These are phyloP conservation scores for Stenocarpella maydis DNA, from an alignment of 2,329 filamentous ascomycete genomes.

Conservation along the genomic window DNA sequence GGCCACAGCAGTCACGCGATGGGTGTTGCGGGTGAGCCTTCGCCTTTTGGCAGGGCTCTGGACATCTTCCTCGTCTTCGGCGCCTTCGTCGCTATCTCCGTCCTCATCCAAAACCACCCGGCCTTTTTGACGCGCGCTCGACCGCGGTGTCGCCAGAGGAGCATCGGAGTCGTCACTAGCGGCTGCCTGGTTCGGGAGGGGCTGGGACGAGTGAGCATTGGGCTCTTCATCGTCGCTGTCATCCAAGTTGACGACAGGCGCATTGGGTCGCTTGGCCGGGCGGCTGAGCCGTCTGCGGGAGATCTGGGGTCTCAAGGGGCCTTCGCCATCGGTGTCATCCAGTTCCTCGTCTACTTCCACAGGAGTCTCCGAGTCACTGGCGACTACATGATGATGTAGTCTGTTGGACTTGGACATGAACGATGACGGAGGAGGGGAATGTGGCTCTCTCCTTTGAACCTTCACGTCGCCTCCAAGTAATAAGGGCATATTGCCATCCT, in stretches of 20 bases:
- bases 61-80: conserved; percentile 31
- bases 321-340: conserved; percentile 30
- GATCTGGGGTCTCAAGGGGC: conserved; percentile 28
- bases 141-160: conserved; percentile 31
- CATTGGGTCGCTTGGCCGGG: not conserved
- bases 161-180: conserved; percentile 32
- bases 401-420: conserved; percentile 27
- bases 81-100: conserved; percentile 28
- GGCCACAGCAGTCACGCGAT: not conserved
- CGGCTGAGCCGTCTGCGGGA: conserved; percentile 13
- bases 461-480: not conserved
- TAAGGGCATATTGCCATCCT: conserved; percentile 27
- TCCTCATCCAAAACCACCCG: conserved; percentile 21
- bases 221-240: conserved; percentile 25
- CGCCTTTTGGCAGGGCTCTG: conserved; percentile 44
- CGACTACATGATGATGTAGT: conserved; percentile 2
- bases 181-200: conserved; percentile 29
- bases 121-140: conserved; percentile 19
- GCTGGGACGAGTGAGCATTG: conserved; percentile 31
- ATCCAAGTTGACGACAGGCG: not conserved
- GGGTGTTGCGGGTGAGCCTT: conserved; percentile 36
- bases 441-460: not conserved
- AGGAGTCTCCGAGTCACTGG: conserved; percentile 34
- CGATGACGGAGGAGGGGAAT: conserved; percentile 22
- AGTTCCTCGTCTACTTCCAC: conserved; percentile 29